phyloP scores from a whole-genome alignment of 2,329 filamentous ascomycete genomes.

The Pseudogymnoascus sp. region DNA sequence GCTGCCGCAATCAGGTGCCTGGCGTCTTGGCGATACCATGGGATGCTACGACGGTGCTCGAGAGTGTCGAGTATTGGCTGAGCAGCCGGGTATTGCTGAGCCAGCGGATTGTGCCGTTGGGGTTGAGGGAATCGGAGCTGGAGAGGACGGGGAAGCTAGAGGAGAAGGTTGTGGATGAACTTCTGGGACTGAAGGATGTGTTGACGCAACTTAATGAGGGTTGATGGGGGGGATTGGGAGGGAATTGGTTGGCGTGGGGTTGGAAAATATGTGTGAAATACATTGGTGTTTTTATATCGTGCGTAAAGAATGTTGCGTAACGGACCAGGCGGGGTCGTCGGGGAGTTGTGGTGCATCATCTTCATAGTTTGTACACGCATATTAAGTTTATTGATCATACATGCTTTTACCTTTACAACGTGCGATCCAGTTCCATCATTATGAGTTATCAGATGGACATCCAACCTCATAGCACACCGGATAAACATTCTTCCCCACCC shows the following conservation, averaged over 20 bases:
- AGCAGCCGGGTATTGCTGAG: conserved; percentile 59
- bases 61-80: conserved; percentile 79
- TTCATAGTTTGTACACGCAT: neutral
- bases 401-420: neutral
- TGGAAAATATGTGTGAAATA: conserved; percentile 7
- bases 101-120: conserved; percentile 64
- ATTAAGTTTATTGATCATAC: conserved; percentile 2
- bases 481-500: conserved; percentile 1
- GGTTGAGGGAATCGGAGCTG: conserved; percentile 61
- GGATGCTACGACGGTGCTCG: conserved; percentile 62
- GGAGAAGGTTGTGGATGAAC: conserved; percentile 62
- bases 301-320: neutral
- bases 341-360: conserved; percentile 5
- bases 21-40: conserved; percentile 71
- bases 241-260: neutral
- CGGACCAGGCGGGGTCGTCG: neutral
- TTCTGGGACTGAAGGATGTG: conserved; percentile 34
- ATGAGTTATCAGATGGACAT: too few relatives aligned
- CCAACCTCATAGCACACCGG: neutral
- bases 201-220: conserved; percentile 13
- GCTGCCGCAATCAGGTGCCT: conserved; percentile 46
- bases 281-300: conserved; percentile 8
- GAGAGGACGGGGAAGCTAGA: conserved; percentile 51
- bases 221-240: neutral
- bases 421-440: too few relatives aligned